A percentile compares a stretch with the other conserved stretches of the same genome.
Conservation (phyloP, 192 early-diverging fungal genomes). For the Backusella tuberculispora region DNA sequence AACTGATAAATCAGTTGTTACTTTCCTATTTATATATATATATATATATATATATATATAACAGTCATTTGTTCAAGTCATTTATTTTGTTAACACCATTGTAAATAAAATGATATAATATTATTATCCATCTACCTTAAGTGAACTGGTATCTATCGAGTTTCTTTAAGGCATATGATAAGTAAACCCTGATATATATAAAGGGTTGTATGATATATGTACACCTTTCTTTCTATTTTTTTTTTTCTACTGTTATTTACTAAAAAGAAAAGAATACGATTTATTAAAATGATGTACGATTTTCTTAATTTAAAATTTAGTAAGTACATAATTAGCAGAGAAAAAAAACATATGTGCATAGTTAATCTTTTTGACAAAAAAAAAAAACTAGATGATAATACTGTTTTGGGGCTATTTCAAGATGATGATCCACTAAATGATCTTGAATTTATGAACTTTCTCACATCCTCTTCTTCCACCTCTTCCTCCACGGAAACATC, state of each 20-base stretch:
- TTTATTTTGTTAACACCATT: neutral
- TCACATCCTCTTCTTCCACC: neutral
- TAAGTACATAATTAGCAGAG: neutral
- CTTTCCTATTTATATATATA: neutral
- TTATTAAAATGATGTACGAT: too few species aligned
- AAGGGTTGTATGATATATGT: neutral
- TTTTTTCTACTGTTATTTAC: neutral
- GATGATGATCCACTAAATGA: slow-evolving; percentile 9
- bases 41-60: too few species aligned
- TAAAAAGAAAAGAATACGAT: neutral
- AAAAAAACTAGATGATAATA: neutral
- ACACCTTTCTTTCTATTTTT: too few species aligned
- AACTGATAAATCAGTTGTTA: neutral
- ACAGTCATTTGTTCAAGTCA: neutral
- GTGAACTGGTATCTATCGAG: neutral
- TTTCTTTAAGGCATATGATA: neutral
- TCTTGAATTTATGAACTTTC: slow-evolving; percentile 12
- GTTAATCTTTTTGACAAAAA: neutral
- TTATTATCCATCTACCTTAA: neutral
- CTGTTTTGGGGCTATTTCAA: neutral
- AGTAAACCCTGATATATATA: neutral
- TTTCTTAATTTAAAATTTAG: neutral
- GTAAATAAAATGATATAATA: neutral
- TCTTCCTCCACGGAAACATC: neutral
- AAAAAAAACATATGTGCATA: neutral